Conservation (phyloP, 208 protist species). For the Leishmania mexicana region DNA sequence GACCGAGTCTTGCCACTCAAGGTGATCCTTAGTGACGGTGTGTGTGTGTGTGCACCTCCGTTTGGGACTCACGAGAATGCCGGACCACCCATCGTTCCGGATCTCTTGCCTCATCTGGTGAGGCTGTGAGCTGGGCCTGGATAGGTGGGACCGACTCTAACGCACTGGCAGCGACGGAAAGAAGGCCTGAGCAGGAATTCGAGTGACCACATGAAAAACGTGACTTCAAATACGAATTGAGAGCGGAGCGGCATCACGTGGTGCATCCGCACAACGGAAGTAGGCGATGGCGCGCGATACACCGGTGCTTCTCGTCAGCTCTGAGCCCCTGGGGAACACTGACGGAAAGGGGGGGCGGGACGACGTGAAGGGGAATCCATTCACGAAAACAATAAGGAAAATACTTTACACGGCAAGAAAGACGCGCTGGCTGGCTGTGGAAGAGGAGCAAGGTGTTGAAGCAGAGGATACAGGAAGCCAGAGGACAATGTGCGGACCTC, state of each 20-base stretch:
- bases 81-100: background rate
- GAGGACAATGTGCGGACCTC: background rate
- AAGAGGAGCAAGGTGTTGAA: background rate
- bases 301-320: background rate
- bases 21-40: background rate
- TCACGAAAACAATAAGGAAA: background rate
- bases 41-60: background rate
- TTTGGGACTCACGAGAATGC: background rate
- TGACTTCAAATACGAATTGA: background rate
- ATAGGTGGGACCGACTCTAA: background rate
- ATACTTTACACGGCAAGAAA: background rate
- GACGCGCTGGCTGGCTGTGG: background rate
- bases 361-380: background rate
- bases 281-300: too few relatives aligned
- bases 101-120: background rate
- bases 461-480: background rate
- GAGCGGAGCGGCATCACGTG: background rate
- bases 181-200: background rate
- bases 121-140: background rate
- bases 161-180: background rate
- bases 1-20: background rate
- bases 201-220: background rate
- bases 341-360: background rate
- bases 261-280: background rate
- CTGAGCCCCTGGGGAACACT: background rate